Conservation (phyloP, 768 basidiomycete species). For the Leccinum olivaceopallidum region DNA sequence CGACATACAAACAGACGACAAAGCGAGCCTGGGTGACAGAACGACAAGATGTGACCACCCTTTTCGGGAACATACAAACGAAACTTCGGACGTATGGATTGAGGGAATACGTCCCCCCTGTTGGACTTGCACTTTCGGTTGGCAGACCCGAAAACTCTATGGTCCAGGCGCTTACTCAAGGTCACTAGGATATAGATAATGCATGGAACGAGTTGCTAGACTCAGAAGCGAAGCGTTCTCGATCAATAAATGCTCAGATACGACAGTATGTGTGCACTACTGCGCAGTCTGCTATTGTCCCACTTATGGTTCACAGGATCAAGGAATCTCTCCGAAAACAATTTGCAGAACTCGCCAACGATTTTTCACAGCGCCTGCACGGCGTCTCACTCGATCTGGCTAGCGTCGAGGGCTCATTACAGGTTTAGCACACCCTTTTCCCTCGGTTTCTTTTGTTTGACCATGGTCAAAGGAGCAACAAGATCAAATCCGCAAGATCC, state of each 20-base stretch:
- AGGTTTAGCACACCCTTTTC: constrained; percentile 44
- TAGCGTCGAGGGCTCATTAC: constrained; percentile 71
- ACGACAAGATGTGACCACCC: constrained; percentile 80
- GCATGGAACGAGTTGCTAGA: constrained; percentile 74
- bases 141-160: constrained; percentile 16
- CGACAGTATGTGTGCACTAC: constrained; percentile 60
- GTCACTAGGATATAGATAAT: constrained; percentile 61
- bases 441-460: constrained; percentile 12
- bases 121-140: constrained; percentile 63
- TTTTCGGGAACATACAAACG: constrained; percentile 92
- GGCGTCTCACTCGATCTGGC: constrained; percentile 71
- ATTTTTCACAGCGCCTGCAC: constrained; percentile 68
- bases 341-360: constrained; percentile 77
- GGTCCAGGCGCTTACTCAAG: constrained; percentile 12
- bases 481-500: constrained; percentile 60
- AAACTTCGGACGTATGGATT: constrained; percentile 91
- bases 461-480: constrained; percentile 64
- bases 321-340: constrained; percentile 77
- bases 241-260: constrained; percentile 87
- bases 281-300: not conserved
- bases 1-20: constrained; percentile 78
- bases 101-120: constrained; percentile 77
- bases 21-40: constrained; percentile 91
- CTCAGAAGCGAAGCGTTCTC: constrained; percentile 75
- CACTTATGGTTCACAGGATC: constrained; percentile 50